Evolutionary conservation across 2,329 filamentous ascomycete genomes (phyloP), one percentile per base, ranked within the genome.

Genomic region (Colletotrichum sp.): DNA sequence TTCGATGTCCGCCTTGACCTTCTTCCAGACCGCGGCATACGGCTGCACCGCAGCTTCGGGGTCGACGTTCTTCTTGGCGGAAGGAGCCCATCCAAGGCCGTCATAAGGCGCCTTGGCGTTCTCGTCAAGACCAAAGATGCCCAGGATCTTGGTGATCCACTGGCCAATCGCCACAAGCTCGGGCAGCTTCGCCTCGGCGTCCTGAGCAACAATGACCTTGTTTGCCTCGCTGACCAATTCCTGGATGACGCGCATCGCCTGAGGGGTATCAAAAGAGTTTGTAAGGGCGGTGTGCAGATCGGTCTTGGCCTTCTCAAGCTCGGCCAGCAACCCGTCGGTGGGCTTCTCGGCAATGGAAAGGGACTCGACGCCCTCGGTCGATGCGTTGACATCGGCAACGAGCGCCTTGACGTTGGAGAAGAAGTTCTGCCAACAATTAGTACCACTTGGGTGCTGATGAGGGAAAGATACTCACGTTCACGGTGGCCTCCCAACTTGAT

Each of bases 181-280:
- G 12, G 81, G 78, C 18, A 91, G 82, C 76, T 91, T 87, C 38
- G 85, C 79, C 28, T 84, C 81, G 8, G 83, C 75, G 88, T 88
- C 78, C 34, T 73, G 65, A 3, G 69, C 32, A n/a, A 75, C 61
- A 21, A 88, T 85, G 16, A 87, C 84, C 69, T 89, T 87, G 84
- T 98, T 98, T 81, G 94, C 94, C 56, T 94, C 91, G 64, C 93
- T 94, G 77, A 98, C 93, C 28, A 98, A 86, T 71, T 95, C 92
- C 3, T 93, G 91, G 62, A 98, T 93, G n/a, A 92, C 86, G 65
- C 91, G 90, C 94, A 98, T 95, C 7, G 93, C 95, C 66, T 88
- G 87, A 2, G 94, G 92, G 0, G 96, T 98, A 84, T 98, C 94
- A 83, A 98, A 98, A 0, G 96, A 98, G 84, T 98, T 95, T 79